phyloP scores from a whole-genome alignment of 805 yeast species.

The Monosporozyma aquatica region DNA sequence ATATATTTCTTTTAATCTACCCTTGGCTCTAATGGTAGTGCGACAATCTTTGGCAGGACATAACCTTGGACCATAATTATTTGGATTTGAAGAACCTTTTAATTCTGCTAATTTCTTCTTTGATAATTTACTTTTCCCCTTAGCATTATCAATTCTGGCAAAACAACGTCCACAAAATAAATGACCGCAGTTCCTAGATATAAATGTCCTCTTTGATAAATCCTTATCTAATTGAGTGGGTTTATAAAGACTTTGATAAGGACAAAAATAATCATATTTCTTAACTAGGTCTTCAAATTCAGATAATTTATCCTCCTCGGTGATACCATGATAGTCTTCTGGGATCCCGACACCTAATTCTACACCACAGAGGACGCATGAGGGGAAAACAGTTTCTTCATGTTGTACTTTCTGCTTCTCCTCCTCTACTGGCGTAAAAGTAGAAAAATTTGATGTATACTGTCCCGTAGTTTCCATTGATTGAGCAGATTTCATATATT shows the following conservation, averaged over 20 bases:
- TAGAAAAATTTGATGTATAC: constrained; percentile 25
- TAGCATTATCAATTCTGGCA: constrained; percentile 45
- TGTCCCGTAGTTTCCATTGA: constrained; percentile 19
- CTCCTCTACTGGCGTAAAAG: constrained; percentile 2
- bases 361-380: constrained; percentile 64
- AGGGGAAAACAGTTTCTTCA: constrained; percentile 31
- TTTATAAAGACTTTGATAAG: constrained; percentile 48
- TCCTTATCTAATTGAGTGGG: constrained; percentile 49
- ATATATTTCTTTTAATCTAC: constrained; percentile 48
- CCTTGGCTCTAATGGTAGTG: constrained; percentile 35
- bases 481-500: constrained; percentile 15
- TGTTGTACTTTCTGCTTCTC: constrained; percentile 20
- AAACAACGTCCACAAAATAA: constrained; percentile 81
- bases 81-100: constrained; percentile 34
- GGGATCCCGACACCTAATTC: constrained; percentile 70
- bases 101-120: constrained; percentile 19
- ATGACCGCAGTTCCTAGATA: constrained; percentile 67
- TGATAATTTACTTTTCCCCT: constrained; percentile 14
- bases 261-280: constrained; percentile 41
- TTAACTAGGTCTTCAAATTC: constrained; percentile 28
- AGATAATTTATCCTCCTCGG: constrained; percentile 14
- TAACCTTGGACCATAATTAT: constrained; percentile 43
- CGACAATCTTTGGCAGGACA: constrained; percentile 52
- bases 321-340: constrained; percentile 33
- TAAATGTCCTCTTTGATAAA: constrained; percentile 57